These are phyloP conservation scores for Coelastrella sp. DNA, from an alignment of 139 green algal species.

Conservation along the genomic window DNA sequence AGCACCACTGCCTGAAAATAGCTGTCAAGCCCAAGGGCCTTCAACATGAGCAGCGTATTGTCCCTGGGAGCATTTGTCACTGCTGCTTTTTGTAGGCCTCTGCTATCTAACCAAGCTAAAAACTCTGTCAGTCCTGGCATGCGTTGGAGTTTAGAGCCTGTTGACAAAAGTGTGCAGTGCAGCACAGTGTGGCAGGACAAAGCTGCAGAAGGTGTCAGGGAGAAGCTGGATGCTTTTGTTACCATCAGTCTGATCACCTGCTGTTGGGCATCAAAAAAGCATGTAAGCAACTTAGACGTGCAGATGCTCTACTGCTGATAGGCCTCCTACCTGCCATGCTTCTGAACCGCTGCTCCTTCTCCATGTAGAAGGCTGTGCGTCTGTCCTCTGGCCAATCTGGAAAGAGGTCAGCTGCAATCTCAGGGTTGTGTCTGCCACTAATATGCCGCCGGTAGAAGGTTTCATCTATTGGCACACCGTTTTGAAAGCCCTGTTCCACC, in stretches of 20 bases:
- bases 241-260: neutral
- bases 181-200: neutral
- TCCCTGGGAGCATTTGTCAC: slow-evolving; percentile 86
- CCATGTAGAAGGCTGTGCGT: slow-evolving; percentile 62
- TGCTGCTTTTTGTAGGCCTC: slow-evolving; percentile 64
- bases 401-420: slow-evolving; percentile 81
- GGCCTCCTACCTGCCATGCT: slow-evolving; percentile 61
- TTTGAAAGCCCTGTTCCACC: slow-evolving; percentile 66
- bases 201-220: too few species aligned
- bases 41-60: slow-evolving; percentile 86
- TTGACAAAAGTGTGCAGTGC: neutral
- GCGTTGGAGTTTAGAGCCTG: slow-evolving; percentile 41
- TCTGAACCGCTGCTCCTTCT: slow-evolving; percentile 80
- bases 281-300: neutral
- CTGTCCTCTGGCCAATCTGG: slow-evolving; percentile 68
- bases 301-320: neutral
- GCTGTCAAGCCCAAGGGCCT: slow-evolving; percentile 63
- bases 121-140: slow-evolving; percentile 75
- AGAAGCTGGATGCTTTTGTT: neutral
- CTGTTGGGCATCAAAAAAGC: neutral
- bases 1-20: slow-evolving; percentile 78
- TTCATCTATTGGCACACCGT: slow-evolving; percentile 70
- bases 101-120: slow-evolving; percentile 63
- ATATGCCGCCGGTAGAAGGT: slow-evolving; percentile 54
- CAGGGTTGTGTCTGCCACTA: slow-evolving; percentile 71